Evolutionary conservation across 164 flowering plant species (phyloP).

Genomic region (Aristolochia californica): DNA sequence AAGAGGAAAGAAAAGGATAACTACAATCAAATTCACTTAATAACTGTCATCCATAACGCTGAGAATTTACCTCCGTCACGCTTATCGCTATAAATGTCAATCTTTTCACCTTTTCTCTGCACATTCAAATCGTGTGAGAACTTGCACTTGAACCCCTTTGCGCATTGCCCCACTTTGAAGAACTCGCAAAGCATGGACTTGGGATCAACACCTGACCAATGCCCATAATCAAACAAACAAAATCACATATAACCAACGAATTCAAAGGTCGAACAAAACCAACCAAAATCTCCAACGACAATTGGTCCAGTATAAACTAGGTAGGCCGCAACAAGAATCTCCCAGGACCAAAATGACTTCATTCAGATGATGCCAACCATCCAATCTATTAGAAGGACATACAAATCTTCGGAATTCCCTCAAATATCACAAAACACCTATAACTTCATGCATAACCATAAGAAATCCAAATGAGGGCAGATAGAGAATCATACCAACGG

Average conservation of each 20-base stretch:
- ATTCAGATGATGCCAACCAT: no score
- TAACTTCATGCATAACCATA: no score
- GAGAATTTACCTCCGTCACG: slow-evolving; percentile 58
- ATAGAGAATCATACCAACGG: slow-evolving; percentile 40
- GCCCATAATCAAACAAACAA: neutral
- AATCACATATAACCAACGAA: neutral
- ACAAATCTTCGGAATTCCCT: no score
- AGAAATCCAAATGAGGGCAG: neutral
- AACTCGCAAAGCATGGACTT: slow-evolving; percentile 92
- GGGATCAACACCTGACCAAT: slow-evolving; percentile 85
- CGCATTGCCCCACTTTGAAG: slow-evolving; percentile 87
- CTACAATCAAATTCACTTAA: neutral
- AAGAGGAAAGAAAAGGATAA: neutral
- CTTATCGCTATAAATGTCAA: slow-evolving; percentile 82
- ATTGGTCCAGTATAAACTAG: no score
- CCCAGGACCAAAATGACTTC: neutral
- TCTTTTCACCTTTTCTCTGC: slow-evolving; percentile 95
- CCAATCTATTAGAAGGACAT: no score
- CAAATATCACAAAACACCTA: no score
- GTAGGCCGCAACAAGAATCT: neutral
- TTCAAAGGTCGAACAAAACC: neutral
- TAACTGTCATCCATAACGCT: neutral
- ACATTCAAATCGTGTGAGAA: slow-evolving; percentile 94
- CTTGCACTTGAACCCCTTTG: slow-evolving; percentile 95
- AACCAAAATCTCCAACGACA: neutral